Evolutionary conservation across 148 eudicot species (phyloP).

Genomic region (Polygonum maritimum): DNA sequence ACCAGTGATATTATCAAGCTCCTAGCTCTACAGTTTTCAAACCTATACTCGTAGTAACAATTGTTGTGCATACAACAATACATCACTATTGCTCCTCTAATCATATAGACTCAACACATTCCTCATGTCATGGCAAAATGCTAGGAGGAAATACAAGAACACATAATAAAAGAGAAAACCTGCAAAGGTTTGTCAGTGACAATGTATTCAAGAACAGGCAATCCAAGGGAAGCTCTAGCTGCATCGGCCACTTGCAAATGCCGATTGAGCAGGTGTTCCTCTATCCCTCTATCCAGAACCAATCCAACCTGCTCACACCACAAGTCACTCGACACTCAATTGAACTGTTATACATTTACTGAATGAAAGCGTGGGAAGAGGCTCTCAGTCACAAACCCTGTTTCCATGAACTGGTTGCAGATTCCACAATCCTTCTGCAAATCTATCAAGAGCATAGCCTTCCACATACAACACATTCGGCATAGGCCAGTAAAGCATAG

Average conservation of each 20-base stretch:
- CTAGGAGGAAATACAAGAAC: neutral
- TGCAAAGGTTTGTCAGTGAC: constrained; percentile 69
- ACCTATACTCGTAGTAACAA: no score
- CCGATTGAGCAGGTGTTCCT: constrained; percentile 57
- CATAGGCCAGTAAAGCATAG: constrained; percentile 92
- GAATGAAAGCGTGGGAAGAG: neutral
- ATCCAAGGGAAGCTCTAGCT: constrained; percentile 85
- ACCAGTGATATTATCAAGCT: neutral
- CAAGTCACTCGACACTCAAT: neutral
- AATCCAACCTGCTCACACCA: constrained; percentile 61
- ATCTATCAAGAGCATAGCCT: constrained; percentile 88
- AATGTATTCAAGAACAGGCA: constrained; percentile 71
- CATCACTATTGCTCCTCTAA: neutral
- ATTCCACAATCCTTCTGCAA: constrained; percentile 81
- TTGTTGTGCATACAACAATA: no score
- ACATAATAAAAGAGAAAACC: constrained; percentile 26
- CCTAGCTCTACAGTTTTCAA: neutral
- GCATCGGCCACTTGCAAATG: constrained; percentile 96
- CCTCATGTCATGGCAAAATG: neutral
- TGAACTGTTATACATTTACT: neutral
- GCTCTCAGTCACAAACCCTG: constrained; percentile 33
- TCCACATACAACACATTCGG: constrained; percentile 74
- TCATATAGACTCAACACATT: neutral
- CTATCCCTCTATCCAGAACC: constrained; percentile 91
- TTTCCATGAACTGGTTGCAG: constrained; percentile 85